Evolutionary conservation across 164 flowering plant species (phyloP), one percentile per base, ranked within the genome.

Genomic region (Akebia trifoliata): DNA sequence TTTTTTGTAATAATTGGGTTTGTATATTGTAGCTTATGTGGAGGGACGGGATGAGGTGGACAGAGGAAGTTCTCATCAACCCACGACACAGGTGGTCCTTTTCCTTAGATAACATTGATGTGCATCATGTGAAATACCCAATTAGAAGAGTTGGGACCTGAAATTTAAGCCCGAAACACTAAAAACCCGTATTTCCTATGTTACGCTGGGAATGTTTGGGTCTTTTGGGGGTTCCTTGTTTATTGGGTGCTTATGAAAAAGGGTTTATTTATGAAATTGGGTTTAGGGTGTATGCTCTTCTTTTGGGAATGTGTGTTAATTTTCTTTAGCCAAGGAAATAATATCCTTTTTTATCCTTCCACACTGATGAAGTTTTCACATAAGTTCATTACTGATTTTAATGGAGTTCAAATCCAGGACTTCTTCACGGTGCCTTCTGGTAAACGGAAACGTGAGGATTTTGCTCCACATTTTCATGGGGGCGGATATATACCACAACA

Each of bases 401-500:
- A 43, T 29, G 36, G 40, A 59, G 36, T 36, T 25, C 17, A 61
- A 47, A 31, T 63, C 8, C 75, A 93, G 97, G 97, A 93, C 67
- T 83, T 93, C 71, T 84, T 92, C 64, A 55, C 48, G 50, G 25
- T 69, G 60, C 53, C 86, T 45, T 46, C 87, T 72, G 94, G 88
- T 38, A 93, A 93, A 76, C 75, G 99, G 49, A 90, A 90, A 56
- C 82, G 97, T 30, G 97, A 87, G 4, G 93, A 81, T 50, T 62
- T 80, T 63, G 60, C 85, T 63, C 49, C 81, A 39, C 85, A 77
- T 10, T 71, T 70, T 72, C 76, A 67, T 18, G 56, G 68, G 55
- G 79, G 91, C 66, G 87, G 86, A 15, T 84, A 74, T 50, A 84
- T 93, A 29, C 97, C 99, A 4, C 99, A 90, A 67, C 97, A 90